Conservation (phyloP, 1,284 basidiomycete genomes). For the Hortiboletus rubellus region DNA sequence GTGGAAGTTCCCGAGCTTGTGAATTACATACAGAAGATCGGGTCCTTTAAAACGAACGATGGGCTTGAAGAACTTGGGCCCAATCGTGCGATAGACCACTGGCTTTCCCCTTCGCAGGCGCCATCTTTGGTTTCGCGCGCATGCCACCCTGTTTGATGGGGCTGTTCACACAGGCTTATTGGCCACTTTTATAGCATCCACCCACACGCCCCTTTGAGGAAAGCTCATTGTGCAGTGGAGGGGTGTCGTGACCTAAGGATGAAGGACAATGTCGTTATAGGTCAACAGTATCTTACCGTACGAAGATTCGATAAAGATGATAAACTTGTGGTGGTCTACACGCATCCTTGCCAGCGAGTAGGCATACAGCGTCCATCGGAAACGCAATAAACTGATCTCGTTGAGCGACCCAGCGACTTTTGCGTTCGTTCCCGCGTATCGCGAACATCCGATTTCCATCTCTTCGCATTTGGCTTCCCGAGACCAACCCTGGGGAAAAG, state of each 20-base stretch:
- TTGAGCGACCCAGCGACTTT: constrained; percentile 58
- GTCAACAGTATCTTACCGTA: not conserved
- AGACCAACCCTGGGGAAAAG: constrained; percentile 71
- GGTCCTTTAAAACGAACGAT: constrained; percentile 28
- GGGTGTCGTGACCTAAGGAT: too few relatives aligned
- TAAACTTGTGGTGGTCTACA: not conserved
- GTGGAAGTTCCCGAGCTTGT: too few relatives aligned
- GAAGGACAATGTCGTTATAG: too few relatives aligned
- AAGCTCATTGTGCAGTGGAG: not conserved
- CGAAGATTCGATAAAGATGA: constrained; percentile 19
- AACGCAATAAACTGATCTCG: constrained; percentile 44
- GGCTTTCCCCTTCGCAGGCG: constrained; percentile 18
- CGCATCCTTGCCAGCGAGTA: constrained; percentile 24
- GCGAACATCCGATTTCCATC: constrained; percentile 62
- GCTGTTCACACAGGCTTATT: not conserved
- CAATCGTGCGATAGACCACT: not conserved
- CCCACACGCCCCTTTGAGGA: not conserved
- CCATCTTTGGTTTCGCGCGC: constrained; percentile 10
- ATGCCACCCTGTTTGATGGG: constrained; percentile 23
- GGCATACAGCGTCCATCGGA: not conserved
- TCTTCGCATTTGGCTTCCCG: constrained; percentile 65
- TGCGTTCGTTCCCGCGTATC: constrained; percentile 59
- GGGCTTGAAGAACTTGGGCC: not conserved
- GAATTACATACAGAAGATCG: too few relatives aligned
- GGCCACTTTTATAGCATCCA: not conserved